phyloP scores from a whole-genome alignment of 1,139 yeast genomes.

The Taphrina deformans region DNA sequence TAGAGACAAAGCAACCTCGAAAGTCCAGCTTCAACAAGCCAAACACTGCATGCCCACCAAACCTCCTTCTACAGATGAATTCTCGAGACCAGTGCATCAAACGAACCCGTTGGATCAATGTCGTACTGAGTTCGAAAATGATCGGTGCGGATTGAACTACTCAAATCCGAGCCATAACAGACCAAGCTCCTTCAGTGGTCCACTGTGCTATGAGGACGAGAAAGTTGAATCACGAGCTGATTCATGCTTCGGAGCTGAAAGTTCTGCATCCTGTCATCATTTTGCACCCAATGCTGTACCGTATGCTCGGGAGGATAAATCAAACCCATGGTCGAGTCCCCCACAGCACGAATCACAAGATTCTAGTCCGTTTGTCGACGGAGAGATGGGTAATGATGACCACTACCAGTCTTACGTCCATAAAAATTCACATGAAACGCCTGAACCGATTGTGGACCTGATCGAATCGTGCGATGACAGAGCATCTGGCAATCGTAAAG shows the following conservation, averaged over 20 bases:
- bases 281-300: too few relatives aligned
- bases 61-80: too few relatives aligned
- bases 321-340: background rate
- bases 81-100: background rate
- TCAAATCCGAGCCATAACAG: background rate
- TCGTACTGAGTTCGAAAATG: background rate
- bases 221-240: background rate
- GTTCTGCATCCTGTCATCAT: too few relatives aligned
- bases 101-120: background rate
- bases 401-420: too few relatives aligned
- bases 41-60: too few relatives aligned
- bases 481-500: background rate
- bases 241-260: background rate
- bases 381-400: too few relatives aligned
- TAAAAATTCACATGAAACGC: too few relatives aligned
- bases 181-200: background rate
- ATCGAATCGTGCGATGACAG: background rate
- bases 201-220: background rate
- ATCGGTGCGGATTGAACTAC: background rate
- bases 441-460: background rate
- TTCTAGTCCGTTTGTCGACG: background rate
- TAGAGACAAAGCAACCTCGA: background rate
- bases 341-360: background rate
- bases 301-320: too few relatives aligned
- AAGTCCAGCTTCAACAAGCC: background rate